Evolutionary conservation across 148 eudicot genomes (phyloP).

Genomic region (Hydrangea macrophylla): DNA sequence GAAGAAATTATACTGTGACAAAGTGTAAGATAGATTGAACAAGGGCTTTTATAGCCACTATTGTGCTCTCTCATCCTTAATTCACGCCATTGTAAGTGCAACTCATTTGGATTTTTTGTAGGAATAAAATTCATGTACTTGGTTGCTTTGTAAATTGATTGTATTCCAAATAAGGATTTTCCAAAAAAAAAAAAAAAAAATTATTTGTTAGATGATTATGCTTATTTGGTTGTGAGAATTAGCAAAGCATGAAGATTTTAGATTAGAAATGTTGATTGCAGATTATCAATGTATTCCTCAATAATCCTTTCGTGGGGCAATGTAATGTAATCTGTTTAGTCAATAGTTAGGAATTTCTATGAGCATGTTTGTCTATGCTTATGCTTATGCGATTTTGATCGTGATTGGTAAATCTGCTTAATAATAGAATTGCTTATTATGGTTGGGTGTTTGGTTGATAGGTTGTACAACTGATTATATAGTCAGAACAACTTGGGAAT

Average conservation of each 20-base stretch:
- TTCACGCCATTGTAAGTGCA: background rate
- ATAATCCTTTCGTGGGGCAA: too few relatives aligned
- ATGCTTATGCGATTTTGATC: too few relatives aligned
- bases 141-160: background rate
- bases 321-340: too few relatives aligned
- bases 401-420: too few relatives aligned
- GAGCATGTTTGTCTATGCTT: too few relatives aligned
- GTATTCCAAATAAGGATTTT: too few relatives aligned
- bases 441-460: too few relatives aligned
- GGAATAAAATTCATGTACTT: background rate
- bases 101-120: background rate
- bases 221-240: background rate
- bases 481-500: too few relatives aligned
- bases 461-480: too few relatives aligned
- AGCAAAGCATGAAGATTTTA: background rate
- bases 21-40: background rate
- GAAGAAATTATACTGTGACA: conserved; percentile 62
- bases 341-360: too few relatives aligned
- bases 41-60: background rate
- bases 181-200: background rate
- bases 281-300: too few relatives aligned
- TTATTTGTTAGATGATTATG: background rate
- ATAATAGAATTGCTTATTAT: too few relatives aligned
- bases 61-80: background rate
- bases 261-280: background rate